phyloP scores from a whole-genome alignment of 768 basidiomycete genomes.

The Boletus sp. region DNA sequence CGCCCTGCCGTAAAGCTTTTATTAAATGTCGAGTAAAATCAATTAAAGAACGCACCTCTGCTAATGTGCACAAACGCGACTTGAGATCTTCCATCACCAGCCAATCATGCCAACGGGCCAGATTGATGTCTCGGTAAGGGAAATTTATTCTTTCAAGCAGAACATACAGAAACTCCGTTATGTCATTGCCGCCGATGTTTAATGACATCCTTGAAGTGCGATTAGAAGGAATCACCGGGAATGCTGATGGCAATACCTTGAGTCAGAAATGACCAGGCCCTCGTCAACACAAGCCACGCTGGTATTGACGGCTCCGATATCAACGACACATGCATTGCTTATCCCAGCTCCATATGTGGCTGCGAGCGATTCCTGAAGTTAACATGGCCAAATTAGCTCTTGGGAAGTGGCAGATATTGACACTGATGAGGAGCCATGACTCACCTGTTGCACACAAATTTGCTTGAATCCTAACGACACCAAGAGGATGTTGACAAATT shows the following conservation, averaged over 20 bases:
- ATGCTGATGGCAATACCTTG: constrained; percentile 55
- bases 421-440: background rate
- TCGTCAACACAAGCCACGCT: constrained; percentile 94
- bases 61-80: constrained; percentile 75
- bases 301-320: constrained; percentile 84
- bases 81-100: constrained; percentile 91
- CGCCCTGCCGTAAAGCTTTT: constrained; percentile 50
- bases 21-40: background rate
- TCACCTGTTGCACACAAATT: constrained; percentile 86
- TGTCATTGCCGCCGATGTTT: constrained; percentile 91
- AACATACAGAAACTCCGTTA: constrained; percentile 85
- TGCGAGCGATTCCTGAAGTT: constrained; percentile 77
- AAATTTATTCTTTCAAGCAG: constrained; percentile 79
- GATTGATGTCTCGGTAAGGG: constrained; percentile 82
- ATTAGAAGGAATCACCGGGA: constrained; percentile 2
- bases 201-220: constrained; percentile 59
- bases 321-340: constrained; percentile 92
- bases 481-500: constrained; percentile 71
- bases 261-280: constrained; percentile 83
- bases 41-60: constrained; percentile 60
- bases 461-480: constrained; percentile 89
- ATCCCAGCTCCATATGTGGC: constrained; percentile 96
- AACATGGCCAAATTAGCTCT: background rate
- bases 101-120: constrained; percentile 83
- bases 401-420: background rate